These are phyloP conservation scores for Globisporangium paddicum DNA, from an alignment of 352 stramenopile species.

Conservation along the genomic window DNA sequence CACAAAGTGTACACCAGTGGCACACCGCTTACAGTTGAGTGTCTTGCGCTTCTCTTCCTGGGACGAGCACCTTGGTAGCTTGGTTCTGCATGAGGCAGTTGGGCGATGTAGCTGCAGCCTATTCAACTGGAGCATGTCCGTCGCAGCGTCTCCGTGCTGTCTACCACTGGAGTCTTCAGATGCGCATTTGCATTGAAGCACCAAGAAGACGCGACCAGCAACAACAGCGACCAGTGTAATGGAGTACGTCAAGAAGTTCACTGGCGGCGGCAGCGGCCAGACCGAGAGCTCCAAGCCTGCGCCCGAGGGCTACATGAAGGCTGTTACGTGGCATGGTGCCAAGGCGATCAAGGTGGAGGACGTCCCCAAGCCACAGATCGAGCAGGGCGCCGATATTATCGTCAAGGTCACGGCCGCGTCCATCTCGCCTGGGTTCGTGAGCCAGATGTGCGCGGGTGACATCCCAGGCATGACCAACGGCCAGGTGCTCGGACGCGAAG, in stretches of 20 bases:
- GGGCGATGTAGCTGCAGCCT: neutral
- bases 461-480: constrained; percentile 44
- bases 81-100: neutral
- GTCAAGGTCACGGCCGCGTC: constrained; percentile 64
- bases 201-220: neutral
- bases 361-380: constrained; percentile 51
- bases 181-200: constrained; percentile 6
- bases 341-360: constrained; percentile 50
- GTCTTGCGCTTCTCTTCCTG: neutral
- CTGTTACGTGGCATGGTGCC: constrained; percentile 45
- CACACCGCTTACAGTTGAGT: neutral
- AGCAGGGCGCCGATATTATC: constrained; percentile 47
- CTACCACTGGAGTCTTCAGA: neutral
- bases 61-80: no score
- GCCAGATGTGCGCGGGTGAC: constrained; percentile 32
- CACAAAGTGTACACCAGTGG: neutral
- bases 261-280: constrained; percentile 10
- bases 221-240: constrained; percentile 5
- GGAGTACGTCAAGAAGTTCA: constrained; percentile 31
- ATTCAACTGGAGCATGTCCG: constrained; percentile 7
- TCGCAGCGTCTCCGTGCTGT: neutral
- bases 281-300: constrained; percentile 15
- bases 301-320: constrained; percentile 40
- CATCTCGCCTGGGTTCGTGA: constrained; percentile 49
- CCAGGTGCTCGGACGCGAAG: constrained; percentile 67